Evolutionary conservation across 441 rosid genomes (phyloP), one percentile per base, ranked within the genome.

Genomic region (Gossypium laxum): DNA sequence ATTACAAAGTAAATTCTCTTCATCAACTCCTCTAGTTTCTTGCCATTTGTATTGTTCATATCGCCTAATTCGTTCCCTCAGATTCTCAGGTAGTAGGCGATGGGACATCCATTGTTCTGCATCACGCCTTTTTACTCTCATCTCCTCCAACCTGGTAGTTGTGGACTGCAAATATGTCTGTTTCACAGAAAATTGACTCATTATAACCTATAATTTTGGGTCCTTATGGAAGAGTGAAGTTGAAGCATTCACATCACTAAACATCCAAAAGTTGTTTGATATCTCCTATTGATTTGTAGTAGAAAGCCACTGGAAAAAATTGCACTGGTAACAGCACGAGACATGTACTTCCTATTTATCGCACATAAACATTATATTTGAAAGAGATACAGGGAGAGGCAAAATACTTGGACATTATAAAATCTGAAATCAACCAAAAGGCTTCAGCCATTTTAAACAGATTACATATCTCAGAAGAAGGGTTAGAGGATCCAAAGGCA

Each of bases 71-170:
- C 87, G 79, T 75, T 80, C 78, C 73, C 86, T 82, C 62, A 90
- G 70, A 52, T 77, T 77, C 52, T 79, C 82, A 19, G 92, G 92
- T 26, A 91, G 89, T 69, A 86, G 62, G 2, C 83, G 89, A 48
- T 86, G 90, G 63, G 92, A 74, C 94, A 83, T 86, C 97, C 96
- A 91, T 76, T 82, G 89, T 52, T 88, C 89, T 0, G 89, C 82
- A 26, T 89, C 93, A 72, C 82, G 72, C 75, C 86, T 83, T 76
- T 85, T 89, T 22, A 87, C 84, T 73, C 88, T 83, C 90, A 83
- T 92, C 81, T 90, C 92, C 73, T 89, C 92, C 78, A 82, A 71
- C 71, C 95, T 85, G 6, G 82, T 84, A 1, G 89, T 87, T 2
- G 89, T 83, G 11, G 91, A 88, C 77, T 88, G 93, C 80, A 91